These are phyloP conservation scores for Fusarium buharicum DNA, from an alignment of 2,329 filamentous ascomycete genomes.

Conservation along the genomic window DNA sequence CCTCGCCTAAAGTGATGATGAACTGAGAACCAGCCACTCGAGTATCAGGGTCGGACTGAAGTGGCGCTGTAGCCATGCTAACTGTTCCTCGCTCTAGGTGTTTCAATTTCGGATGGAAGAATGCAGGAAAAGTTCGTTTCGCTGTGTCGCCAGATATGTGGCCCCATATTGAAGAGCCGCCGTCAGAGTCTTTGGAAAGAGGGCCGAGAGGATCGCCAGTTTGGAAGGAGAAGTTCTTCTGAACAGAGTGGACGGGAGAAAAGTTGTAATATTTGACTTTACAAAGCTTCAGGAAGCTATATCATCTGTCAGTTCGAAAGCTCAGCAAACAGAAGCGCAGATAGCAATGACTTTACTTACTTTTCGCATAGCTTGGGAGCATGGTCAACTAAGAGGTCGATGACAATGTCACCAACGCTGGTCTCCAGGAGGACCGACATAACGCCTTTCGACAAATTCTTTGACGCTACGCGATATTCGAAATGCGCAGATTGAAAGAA, in stretches of 20 bases:
- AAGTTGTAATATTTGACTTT: conserved; percentile 99
- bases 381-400: conserved; percentile 89
- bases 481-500: neutral
- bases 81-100: conserved; percentile 91
- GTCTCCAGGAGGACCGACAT: conserved; percentile 98
- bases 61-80: conserved; percentile 93
- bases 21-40: conserved; percentile 92
- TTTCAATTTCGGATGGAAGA: conserved; percentile 87
- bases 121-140: conserved; percentile 82
- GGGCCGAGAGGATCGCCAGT: conserved; percentile 94
- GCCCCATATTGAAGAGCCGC: conserved; percentile 93
- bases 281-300: conserved; percentile 96
- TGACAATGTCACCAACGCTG: conserved; percentile 90
- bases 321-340: conserved; percentile 22
- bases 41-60: conserved; percentile 79
- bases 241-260: conserved; percentile 88
- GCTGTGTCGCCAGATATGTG: conserved; percentile 73
- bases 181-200: conserved; percentile 84
- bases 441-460: neutral
- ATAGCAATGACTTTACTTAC: conserved; percentile 66
- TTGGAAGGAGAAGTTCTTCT: conserved; percentile 96
- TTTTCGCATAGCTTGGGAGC: conserved; percentile 95
- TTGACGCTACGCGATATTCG: neutral
- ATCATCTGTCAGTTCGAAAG: conserved; percentile 54
- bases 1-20: conserved; percentile 88